Evolutionary conservation across 352 stramenopile genomes (phyloP), one percentile per base, ranked within the genome.

Genomic region (Globisporangium recalcitrans): DNA sequence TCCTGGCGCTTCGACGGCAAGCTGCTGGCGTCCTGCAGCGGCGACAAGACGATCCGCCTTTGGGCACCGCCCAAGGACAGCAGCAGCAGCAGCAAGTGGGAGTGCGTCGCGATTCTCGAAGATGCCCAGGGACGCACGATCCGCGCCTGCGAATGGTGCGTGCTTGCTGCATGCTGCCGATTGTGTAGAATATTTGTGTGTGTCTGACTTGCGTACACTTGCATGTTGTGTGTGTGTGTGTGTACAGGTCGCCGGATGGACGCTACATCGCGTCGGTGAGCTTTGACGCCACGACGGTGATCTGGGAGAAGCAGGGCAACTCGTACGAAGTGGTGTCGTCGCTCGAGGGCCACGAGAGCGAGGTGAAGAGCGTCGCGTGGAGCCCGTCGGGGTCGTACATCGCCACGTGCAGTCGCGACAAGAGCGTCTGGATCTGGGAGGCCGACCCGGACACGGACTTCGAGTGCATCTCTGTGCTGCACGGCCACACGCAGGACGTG

Each of bases 381-480:
- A 99, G 95, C 70, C 71, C 80, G 1, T 97, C 91, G 11, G 97
- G 93, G 0, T 78, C 84, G 22, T 89, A 98, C 47, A 70, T 99
- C 29, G 97, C 97, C n/a, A 99, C 93, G 8, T 99, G 96, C 74
- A 97, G 96, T 49, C 82, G 97, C n/a, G 97, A 99, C 78, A 99
- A 99, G 74, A 98, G 87, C 66, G 88, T 99, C 52, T 99, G 97
- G 97, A 94, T 99, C 69, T 99, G 96, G 96, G 97, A 99, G 69
- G 96, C 80, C 27, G 88, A 96, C 16, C 78, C 89, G 1, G 92
- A 97, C 51, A 96, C 88, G 44, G 95, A 98, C 65, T 99, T 98
- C 74, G 97, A 99, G 82, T 99, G 96, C 74, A 79, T 99, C 29
- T 96, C 93, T 10, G 96, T 99, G 44, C 78, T 99, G 16, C 91